Conservation (phyloP, 768 basidiomycete species). For the Pleurotus ostreatus region DNA sequence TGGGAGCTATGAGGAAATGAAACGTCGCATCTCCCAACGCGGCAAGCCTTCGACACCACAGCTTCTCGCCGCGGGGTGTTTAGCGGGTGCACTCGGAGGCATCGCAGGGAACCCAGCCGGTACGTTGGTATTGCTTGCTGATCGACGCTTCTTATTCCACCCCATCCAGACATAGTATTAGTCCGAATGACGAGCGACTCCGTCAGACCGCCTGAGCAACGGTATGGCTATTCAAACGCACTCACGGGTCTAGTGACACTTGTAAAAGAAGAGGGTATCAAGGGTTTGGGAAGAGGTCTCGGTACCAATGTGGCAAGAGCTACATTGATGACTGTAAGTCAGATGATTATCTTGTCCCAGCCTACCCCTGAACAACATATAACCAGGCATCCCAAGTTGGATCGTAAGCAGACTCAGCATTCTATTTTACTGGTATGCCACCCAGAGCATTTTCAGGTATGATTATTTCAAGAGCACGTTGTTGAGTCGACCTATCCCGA, state of each 20-base stretch:
- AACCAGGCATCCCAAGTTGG: conserved; percentile 73
- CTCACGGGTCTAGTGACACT: conserved; percentile 65
- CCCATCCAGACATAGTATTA: conserved; percentile 58
- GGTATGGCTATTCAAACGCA: conserved; percentile 80
- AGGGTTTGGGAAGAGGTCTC: conserved; percentile 68
- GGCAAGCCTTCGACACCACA: conserved; percentile 50
- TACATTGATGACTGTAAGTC: conserved; percentile 3
- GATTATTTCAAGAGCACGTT: conserved; percentile 69
- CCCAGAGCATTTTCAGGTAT: conserved; percentile 42
- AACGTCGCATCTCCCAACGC: conserved; percentile 46
- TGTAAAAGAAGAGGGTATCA: conserved; percentile 63
- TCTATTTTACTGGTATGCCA: not conserved
- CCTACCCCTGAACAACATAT: conserved; percentile 4
- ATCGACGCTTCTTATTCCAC: conserved; percentile 3
- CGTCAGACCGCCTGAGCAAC: conserved; percentile 65
- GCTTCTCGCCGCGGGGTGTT: conserved; percentile 59
- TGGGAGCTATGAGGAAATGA: conserved; percentile 79
- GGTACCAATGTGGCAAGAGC: conserved; percentile 69
- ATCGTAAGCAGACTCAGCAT: conserved; percentile 51
- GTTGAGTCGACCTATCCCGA: conserved; percentile 46
- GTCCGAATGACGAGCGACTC: conserved; percentile 90
- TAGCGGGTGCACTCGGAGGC: conserved; percentile 80
- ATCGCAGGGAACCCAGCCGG: conserved; percentile 84
- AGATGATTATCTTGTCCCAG: conserved; percentile 8
- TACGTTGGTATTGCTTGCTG: conserved; percentile 20